Conservation (phyloP, 352 stramenopile species). For the Aphanomyces euteiches region DNA sequence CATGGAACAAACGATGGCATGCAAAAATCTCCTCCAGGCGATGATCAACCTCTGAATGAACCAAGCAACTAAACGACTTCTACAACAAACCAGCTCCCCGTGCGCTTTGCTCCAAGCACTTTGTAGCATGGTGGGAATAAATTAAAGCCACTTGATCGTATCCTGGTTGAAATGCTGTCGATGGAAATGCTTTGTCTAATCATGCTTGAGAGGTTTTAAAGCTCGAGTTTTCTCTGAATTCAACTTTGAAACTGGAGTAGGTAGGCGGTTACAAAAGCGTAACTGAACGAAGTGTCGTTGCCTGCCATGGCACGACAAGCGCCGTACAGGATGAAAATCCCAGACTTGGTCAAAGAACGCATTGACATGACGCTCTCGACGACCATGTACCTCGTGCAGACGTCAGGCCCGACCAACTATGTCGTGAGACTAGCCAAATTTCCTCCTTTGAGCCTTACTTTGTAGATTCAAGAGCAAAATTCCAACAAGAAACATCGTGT, state of each 20-base stretch:
- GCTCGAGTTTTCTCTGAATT: neutral
- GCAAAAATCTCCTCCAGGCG: too few species aligned
- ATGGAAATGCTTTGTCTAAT: too few species aligned
- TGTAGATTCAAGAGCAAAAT: constrained; percentile 72
- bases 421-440: constrained; percentile 37
- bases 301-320: constrained; percentile 34
- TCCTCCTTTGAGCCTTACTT: neutral
- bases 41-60: too few species aligned
- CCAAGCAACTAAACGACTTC: too few species aligned
- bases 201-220: too few species aligned
- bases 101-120: too few species aligned
- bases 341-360: constrained; percentile 43
- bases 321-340: constrained; percentile 57
- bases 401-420: constrained; percentile 67
- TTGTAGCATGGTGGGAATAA: too few species aligned
- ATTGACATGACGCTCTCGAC: constrained; percentile 61
- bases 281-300: neutral
- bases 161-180: too few species aligned
- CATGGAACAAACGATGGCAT: neutral
- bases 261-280: neutral
- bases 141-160: too few species aligned
- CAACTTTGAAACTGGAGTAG: neutral
- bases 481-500: constrained; percentile 71
- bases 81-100: too few species aligned
- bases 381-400: constrained; percentile 83